These are phyloP conservation scores for Moricandia arvensis DNA, from an alignment of 345 rosid species.

Conservation along the genomic window DNA sequence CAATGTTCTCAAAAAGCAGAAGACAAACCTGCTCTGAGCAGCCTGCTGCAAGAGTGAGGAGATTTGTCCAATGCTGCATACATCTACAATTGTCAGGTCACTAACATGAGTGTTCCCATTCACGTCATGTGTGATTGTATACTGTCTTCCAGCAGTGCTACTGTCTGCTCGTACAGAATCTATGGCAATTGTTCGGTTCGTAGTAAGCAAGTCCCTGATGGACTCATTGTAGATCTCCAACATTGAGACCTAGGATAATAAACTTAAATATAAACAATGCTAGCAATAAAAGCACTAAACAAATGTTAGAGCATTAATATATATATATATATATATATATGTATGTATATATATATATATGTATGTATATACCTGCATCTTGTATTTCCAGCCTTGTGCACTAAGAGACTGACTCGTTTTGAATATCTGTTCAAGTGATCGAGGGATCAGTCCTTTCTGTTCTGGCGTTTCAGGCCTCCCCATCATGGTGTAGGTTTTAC, in stretches of 20 bases:
- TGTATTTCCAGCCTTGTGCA: constrained; percentile 86
- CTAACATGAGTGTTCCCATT: constrained; percentile 79
- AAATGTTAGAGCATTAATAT: neutral
- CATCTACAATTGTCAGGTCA: constrained; percentile 83
- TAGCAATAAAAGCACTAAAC: neutral
- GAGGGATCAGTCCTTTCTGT: constrained; percentile 85
- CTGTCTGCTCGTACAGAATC: constrained; percentile 49
- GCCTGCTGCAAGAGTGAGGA: constrained; percentile 77
- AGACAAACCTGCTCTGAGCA: constrained; percentile 81
- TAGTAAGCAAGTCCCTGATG: constrained; percentile 70
- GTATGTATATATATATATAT: no score
- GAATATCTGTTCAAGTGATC: constrained; percentile 82
- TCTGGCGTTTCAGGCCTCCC: constrained; percentile 69
- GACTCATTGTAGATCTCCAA: constrained; percentile 94
- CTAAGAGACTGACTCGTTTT: constrained; percentile 61
- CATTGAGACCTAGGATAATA: constrained; percentile 70
- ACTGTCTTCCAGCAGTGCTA: constrained; percentile 67
- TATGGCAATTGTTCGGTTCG: constrained; percentile 42
- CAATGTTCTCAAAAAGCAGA: neutral
- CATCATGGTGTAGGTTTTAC: constrained; percentile 96
- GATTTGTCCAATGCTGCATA: constrained; percentile 66
- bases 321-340: no score
- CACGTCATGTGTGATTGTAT: constrained; percentile 75
- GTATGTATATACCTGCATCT: constrained; percentile 81
- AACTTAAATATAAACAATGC: neutral